phyloP scores from a whole-genome alignment of 371 early-diverging fungal species.

The Syncephalis plumigaleata region DNA sequence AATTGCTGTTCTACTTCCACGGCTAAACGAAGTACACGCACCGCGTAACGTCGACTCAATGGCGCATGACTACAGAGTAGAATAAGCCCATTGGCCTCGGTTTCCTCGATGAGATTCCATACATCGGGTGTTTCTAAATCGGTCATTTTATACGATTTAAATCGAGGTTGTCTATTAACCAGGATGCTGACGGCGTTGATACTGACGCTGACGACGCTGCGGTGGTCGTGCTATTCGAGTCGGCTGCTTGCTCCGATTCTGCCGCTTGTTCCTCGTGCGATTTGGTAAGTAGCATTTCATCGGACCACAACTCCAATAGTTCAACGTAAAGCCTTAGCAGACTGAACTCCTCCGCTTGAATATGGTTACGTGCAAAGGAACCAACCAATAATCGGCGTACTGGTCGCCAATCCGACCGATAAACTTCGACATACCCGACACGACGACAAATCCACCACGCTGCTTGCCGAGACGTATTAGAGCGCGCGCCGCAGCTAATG shows the following conservation, averaged over 20 bases:
- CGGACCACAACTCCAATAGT: constrained; percentile 24
- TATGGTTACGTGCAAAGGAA: constrained; percentile 6
- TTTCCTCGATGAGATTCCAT: constrained; percentile 38
- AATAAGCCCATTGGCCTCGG: constrained; percentile 56
- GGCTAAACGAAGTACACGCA: constrained; percentile 35
- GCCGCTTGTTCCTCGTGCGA: constrained; percentile 2
- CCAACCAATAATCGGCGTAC: constrained; percentile 18
- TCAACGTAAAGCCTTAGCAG: constrained; percentile 18
- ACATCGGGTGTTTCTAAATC: constrained; percentile 19
- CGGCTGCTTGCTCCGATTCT: neutral
- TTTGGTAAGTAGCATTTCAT: constrained; percentile 11
- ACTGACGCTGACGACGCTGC: neutral
- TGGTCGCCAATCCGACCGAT: constrained; percentile 40
- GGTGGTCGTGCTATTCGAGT: neutral
- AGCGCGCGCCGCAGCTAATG: constrained; percentile 40
- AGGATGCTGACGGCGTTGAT: neutral
- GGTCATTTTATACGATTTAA: constrained; percentile 4
- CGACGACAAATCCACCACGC: constrained; percentile 36
- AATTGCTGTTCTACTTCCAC: constrained; percentile 26
- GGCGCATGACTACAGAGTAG: constrained; percentile 47
- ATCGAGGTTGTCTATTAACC: neutral
- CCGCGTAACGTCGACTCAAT: constrained; percentile 31
- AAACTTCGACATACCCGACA: constrained; percentile 31
- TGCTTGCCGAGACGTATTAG: constrained; percentile 46
- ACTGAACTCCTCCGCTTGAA: constrained; percentile 7